phyloP scores from a whole-genome alignment of 1,284 basidiomycete genomes.

The Bondarzewia mesenterica region DNA sequence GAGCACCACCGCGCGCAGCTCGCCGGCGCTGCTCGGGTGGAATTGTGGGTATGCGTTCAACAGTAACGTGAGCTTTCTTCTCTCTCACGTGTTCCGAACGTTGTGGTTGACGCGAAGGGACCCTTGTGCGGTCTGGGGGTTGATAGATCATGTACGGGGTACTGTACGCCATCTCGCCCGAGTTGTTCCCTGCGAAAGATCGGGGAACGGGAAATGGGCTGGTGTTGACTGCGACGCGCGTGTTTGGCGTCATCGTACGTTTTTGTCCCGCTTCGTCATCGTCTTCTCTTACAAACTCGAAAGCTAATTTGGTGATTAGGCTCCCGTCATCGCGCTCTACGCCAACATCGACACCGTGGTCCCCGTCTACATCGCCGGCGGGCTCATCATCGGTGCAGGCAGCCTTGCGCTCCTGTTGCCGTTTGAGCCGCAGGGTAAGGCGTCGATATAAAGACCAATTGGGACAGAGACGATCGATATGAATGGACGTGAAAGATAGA shows the following conservation, averaged over 20 bases:
- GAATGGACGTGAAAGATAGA: no score
- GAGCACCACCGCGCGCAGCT: conserved; percentile 62
- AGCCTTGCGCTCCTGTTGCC: conserved; percentile 64
- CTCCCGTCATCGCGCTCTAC: conserved; percentile 68
- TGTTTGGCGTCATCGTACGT: conserved; percentile 58
- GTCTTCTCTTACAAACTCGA: background rate
- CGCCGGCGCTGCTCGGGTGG: conserved; percentile 60
- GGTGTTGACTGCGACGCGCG: conserved; percentile 44
- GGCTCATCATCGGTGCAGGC: conserved; percentile 60
- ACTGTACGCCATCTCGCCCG: conserved; percentile 61
- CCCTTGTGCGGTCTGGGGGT: no score
- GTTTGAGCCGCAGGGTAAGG: conserved; percentile 65
- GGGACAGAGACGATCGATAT: no score
- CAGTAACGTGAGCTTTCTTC: conserved; percentile 37
- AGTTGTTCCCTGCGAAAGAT: conserved; percentile 69
- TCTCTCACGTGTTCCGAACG: no score
- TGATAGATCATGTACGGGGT: conserved; percentile 67
- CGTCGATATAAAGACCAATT: conserved; percentile 40
- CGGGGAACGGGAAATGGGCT: conserved; percentile 59
- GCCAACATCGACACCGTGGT: conserved; percentile 56
- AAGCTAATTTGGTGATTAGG: conserved; percentile 26
- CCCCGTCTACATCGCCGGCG: conserved; percentile 74
- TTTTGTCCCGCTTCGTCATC: conserved; percentile 16
- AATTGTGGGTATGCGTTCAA: conserved; percentile 58
- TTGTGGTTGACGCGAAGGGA: no score